phyloP scores from a whole-genome alignment of 306 rosid species.

The Carpinus viminea region DNA sequence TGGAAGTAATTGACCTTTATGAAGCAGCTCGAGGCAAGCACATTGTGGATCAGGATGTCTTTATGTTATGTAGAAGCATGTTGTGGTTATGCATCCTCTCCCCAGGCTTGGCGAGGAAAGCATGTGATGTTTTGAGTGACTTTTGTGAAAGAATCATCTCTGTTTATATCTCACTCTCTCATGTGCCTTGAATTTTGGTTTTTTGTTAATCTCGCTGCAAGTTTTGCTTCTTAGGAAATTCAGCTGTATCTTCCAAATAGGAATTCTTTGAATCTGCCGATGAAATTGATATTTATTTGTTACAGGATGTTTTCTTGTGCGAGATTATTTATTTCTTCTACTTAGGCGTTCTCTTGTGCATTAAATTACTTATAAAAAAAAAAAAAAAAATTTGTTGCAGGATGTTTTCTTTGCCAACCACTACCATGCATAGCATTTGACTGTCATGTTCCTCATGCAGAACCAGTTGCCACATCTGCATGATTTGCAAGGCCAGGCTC shows the following conservation, averaged over 20 bases:
- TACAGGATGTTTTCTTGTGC: neutral
- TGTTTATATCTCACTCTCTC: neutral
- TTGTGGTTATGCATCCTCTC: conserved; percentile 87
- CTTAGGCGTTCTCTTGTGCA: too few species aligned
- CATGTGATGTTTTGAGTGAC: neutral
- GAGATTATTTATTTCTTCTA: too few species aligned
- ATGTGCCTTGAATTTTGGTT: neutral
- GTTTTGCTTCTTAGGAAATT: neutral
- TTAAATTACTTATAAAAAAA: too few species aligned
- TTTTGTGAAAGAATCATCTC: neutral
- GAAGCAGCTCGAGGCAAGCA: conserved; percentile 89
- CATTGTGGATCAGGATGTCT: conserved; percentile 61
- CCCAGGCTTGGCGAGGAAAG: conserved; percentile 92
- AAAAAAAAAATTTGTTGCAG: conserved; percentile 6
- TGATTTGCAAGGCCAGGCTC: conserved; percentile 50
- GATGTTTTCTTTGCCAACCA: neutral
- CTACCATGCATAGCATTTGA: neutral
- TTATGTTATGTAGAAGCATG: conserved; percentile 72
- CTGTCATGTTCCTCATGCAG: conserved; percentile 25
- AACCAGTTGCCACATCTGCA: conserved; percentile 39
- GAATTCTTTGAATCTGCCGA: too few species aligned
- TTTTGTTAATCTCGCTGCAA: neutral
- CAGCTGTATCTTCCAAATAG: neutral
- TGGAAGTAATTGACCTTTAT: conserved; percentile 52
- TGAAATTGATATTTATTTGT: neutral